Conservation (phyloP, 2,329 filamentous ascomycete species). For the Penicillium sp. region DNA sequence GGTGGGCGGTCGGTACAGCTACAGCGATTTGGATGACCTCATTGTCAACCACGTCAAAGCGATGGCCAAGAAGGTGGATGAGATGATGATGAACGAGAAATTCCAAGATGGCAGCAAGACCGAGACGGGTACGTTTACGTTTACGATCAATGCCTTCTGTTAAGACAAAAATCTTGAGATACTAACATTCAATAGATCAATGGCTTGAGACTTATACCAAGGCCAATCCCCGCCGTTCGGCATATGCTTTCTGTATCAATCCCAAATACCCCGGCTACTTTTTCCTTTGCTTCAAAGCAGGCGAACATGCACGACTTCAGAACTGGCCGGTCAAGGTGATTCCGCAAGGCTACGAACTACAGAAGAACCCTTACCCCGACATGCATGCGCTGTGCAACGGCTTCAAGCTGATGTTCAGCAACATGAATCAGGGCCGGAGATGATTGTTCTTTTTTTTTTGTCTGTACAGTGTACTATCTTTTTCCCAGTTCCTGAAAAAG, state of each 20-base stretch:
- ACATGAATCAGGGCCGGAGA: constrained; percentile 51
- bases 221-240: constrained; percentile 89
- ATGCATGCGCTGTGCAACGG: constrained; percentile 95
- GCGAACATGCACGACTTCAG: constrained; percentile 68
- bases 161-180: neutral
- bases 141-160: neutral
- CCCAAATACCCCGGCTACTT: constrained; percentile 92
- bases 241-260: constrained; percentile 95
- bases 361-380: constrained; percentile 85
- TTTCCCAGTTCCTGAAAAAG: constrained; percentile 1
- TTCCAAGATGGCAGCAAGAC: constrained; percentile 78
- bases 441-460: constrained; percentile 16
- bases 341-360: constrained; percentile 88
- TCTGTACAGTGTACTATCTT: constrained; percentile 28
- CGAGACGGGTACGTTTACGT: constrained; percentile 71
- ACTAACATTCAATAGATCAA: constrained; percentile 61
- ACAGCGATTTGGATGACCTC: constrained; percentile 93
- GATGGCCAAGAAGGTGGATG: constrained; percentile 96
- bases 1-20: constrained; percentile 84
- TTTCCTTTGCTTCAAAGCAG: constrained; percentile 93
- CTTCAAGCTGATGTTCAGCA: constrained; percentile 82
- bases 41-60: constrained; percentile 97
- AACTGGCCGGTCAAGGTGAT: constrained; percentile 87
- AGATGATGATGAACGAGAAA: constrained; percentile 92
- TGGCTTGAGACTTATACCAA: constrained; percentile 96